These are phyloP conservation scores for Styphnolobium japonicum DNA, from an alignment of 306 rosid species.

Conservation along the genomic window DNA sequence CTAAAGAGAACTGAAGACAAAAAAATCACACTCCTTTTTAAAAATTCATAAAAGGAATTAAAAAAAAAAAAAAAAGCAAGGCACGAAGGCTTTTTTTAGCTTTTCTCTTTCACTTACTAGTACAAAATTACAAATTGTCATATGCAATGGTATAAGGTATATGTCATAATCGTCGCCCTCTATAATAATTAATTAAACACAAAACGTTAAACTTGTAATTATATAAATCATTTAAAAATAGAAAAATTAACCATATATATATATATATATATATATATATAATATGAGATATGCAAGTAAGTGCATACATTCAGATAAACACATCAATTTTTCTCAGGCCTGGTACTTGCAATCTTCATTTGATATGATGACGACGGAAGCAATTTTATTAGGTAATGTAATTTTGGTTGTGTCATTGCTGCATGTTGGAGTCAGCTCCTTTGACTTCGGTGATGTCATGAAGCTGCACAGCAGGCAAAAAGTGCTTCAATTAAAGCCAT, in stretches of 20 bases:
- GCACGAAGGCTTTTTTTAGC: no score
- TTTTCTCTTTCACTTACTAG: neutral
- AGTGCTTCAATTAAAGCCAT: neutral
- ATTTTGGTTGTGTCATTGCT: neutral
- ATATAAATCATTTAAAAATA: neutral
- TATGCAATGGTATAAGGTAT: neutral
- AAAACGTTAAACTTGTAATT: neutral
- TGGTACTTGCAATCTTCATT: neutral
- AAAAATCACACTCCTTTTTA: no score
- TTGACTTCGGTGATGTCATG: constrained; percentile 3
- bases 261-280: no score
- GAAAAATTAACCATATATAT: neutral
- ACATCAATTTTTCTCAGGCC: neutral
- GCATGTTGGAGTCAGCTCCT: neutral
- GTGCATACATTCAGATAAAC: neutral
- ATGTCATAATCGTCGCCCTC: neutral
- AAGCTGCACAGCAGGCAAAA: neutral
- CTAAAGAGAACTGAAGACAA: no score
- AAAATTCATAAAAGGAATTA: no score
- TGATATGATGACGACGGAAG: neutral
- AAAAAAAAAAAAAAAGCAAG: no score
- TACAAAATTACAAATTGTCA: neutral
- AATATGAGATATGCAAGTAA: neutral
- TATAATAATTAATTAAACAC: neutral
- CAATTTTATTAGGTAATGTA: neutral